Percentiles rank a stretch among this genome's conserved stretches.
Conservation (phyloP, 371 early-diverging fungal genomes). For the Blastocladiella emersonii region DNA sequence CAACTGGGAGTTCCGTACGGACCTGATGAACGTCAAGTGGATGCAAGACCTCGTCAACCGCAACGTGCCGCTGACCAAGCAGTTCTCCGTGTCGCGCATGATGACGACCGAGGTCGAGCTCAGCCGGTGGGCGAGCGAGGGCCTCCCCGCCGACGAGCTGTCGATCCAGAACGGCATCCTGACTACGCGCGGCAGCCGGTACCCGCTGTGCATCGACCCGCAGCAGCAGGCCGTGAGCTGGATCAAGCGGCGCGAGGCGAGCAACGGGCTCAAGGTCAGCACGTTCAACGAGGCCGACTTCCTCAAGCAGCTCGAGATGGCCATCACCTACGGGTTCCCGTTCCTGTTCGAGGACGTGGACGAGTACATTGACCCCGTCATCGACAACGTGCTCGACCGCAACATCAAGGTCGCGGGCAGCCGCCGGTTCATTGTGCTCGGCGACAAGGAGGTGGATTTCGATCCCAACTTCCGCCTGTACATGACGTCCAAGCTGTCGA, state of each 20-base stretch:
- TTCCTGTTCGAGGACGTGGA: conserved; percentile 48
- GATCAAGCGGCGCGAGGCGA: conserved; percentile 37
- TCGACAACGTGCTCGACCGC: conserved; percentile 44
- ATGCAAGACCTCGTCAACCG: conserved; percentile 22
- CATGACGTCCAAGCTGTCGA: conserved; percentile 33
- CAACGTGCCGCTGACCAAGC: conserved; percentile 24
- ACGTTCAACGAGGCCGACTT: conserved; percentile 44
- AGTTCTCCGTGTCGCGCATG: conserved; percentile 33
- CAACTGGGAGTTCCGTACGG: conserved; percentile 43
- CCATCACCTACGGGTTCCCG: conserved; percentile 44
- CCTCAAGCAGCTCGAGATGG: conserved; percentile 46
- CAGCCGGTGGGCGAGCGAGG: conserved; percentile 39
- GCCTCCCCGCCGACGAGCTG: conserved; percentile 42
- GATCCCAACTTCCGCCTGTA: conserved; percentile 41
- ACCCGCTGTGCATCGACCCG: conserved; percentile 48
- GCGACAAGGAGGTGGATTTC: conserved; percentile 46
- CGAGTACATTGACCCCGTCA: conserved; percentile 48
- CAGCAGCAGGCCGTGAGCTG: conserved; percentile 43
- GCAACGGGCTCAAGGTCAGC: conserved; percentile 35
- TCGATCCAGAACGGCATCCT: conserved; percentile 45
- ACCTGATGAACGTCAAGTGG: conserved; percentile 37
- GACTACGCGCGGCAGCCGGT: conserved; percentile 37
- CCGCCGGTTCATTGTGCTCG: conserved; percentile 37
- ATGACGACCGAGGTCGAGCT: conserved; percentile 41
- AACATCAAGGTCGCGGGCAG: conserved; percentile 29